Percentiles rank a stretch among this genome's conserved stretches.
phyloP scores from a whole-genome alignment of 345 rosid species.

The Eucalyptus erythrocorys region DNA sequence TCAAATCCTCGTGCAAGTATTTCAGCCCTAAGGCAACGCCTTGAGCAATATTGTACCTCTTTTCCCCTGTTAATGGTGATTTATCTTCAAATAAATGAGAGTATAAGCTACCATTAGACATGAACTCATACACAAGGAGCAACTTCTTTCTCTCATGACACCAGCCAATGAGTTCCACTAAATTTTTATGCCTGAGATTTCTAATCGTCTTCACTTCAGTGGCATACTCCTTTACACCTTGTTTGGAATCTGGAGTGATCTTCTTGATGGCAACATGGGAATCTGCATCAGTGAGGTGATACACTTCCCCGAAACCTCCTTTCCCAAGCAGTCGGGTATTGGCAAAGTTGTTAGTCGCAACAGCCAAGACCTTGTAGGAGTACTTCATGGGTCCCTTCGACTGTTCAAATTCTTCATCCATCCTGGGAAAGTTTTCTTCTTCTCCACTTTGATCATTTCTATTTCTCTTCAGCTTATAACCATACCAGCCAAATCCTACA shows the following conservation, averaged over 20 bases:
- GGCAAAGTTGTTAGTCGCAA: background rate
- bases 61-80: no score
- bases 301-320: background rate
- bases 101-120: no score
- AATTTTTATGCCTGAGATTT: no score
- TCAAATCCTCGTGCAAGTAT: no score
- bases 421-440: background rate
- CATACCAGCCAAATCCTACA: background rate
- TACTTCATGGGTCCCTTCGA: background rate
- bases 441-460: background rate
- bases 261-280: background rate
- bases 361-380: background rate
- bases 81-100: no score
- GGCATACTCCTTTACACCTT: no score
- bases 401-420: background rate
- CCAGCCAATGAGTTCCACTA: no score
- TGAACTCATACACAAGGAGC: no score
- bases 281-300: background rate
- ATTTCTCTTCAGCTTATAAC: background rate
- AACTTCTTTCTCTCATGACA: no score
- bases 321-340: background rate
- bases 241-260: background rate
- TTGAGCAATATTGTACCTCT: no score
- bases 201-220: no score
- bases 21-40: no score